Percentiles rank a stretch among this genome's conserved stretches.
These are phyloP conservation scores for Dryas alaskensis DNA, from an alignment of 306 rosid species.

Conservation along the genomic window DNA sequence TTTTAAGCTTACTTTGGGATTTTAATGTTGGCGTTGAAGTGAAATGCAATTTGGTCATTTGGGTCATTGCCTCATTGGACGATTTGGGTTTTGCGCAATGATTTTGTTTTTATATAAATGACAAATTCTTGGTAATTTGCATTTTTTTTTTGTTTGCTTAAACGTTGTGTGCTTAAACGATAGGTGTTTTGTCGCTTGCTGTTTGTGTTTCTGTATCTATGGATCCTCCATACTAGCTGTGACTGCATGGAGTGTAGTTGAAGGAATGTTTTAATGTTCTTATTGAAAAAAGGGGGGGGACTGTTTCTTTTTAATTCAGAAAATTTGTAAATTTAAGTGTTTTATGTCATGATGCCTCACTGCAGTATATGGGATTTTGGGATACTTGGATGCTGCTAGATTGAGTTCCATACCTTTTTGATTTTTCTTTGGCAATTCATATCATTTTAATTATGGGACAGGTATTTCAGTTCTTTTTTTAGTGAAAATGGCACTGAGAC, in stretches of 20 bases:
- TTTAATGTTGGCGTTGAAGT: background rate
- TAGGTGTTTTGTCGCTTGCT: background rate
- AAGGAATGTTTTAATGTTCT: background rate
- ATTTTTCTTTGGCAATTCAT: background rate
- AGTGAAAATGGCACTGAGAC: background rate
- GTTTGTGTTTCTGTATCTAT: background rate
- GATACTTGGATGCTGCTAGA: background rate
- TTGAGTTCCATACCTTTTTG: background rate
- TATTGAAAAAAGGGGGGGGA: background rate
- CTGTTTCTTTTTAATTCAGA: background rate
- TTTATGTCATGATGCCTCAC: background rate
- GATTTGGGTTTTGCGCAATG: background rate
- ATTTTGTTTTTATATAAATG: background rate
- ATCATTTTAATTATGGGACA: background rate
- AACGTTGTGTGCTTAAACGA: background rate
- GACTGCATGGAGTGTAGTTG: background rate
- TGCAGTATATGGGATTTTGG: background rate
- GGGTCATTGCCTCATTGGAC: background rate
- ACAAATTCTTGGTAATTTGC: background rate
- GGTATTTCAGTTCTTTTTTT: background rate
- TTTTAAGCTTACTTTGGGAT: background rate
- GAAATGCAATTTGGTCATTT: background rate
- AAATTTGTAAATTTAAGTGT: background rate
- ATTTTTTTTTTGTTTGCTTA: background rate
- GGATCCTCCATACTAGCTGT: constrained; percentile 6